These are phyloP conservation scores for Paraphoma sp. DNA, from an alignment of 2,329 filamentous ascomycete genomes.

Conservation along the genomic window DNA sequence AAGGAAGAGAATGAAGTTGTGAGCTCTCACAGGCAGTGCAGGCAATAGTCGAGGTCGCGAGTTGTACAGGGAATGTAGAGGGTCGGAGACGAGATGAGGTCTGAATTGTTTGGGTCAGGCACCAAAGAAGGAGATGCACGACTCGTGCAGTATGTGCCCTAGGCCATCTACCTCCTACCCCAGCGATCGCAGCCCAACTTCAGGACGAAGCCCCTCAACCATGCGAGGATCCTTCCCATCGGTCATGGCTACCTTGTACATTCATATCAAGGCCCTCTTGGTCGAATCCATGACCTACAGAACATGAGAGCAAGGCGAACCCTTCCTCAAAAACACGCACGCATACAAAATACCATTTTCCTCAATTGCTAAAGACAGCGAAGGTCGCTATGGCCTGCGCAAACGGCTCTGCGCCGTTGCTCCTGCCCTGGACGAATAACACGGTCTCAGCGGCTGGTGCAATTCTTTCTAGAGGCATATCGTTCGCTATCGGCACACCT, in stretches of 20 bases:
- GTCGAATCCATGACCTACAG: neutral
- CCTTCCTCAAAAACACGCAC: neutral
- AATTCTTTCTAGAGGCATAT: slow-evolving; percentile 21
- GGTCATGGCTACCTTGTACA: neutral
- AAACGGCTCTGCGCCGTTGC: slow-evolving; percentile 22
- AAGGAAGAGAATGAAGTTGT: neutral
- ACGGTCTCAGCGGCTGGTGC: slow-evolving; percentile 17
- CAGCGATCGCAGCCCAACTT: neutral
- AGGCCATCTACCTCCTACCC: neutral
- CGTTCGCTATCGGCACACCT: slow-evolving; percentile 21
- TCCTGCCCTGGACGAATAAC: slow-evolving; percentile 25
- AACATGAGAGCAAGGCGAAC: neutral
- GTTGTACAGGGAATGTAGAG: neutral
- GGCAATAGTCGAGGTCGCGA: too few relatives aligned
- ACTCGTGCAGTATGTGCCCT: neutral
- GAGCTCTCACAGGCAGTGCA: too few relatives aligned
- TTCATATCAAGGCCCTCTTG: neutral
- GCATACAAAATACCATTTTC: neutral
- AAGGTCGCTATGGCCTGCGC: slow-evolving; percentile 18
- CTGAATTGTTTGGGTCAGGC: neutral
- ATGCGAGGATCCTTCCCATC: neutral
- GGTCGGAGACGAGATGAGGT: neutral
- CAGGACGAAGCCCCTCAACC: neutral
- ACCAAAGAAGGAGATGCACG: neutral
- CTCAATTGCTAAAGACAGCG: neutral